Evolutionary conservation across 495 filamentous ascomycete genomes (phyloP), one percentile per base, ranked within the genome.

Genomic region (Tuber indicum): DNA sequence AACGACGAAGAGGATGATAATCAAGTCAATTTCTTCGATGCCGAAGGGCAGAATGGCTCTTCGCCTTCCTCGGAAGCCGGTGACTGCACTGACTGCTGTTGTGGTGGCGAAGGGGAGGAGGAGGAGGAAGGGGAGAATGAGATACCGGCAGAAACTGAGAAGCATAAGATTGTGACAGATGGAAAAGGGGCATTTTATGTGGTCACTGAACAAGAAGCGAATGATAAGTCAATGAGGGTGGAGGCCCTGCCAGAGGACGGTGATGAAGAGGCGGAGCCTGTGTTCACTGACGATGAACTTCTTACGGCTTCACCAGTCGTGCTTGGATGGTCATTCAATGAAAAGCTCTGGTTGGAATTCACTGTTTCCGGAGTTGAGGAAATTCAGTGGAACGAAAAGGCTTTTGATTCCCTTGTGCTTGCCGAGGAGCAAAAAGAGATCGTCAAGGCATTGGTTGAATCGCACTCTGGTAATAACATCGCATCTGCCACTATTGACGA

Each of bases 291-390:
- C 72, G 93, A 95, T 78, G 93, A 98, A 82, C 91, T 96, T 41
- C 88, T 97, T 21, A 92, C 96, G 58, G 90, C 93, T n/a, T 93
- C 91, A n/a, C 93, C 94, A 0, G 92, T 97, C 7, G 92, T 96
- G 0, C 87, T 96, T n/a, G 94, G 94, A n/a, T 97, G 96, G 81
- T 90, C 93, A 16, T 97, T 97, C 83, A 89, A 88, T 39, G 93
- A 97, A 84, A 97, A 97, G 86, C 86, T 93, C 2, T 98, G 94
- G 94, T 88, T 97, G 0, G 93, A 97, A 84, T 96, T 97, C 81
- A 91, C 90, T 36, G 90, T 98, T 71, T 93, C 91, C 0, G 91
- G 92, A 19, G 89, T 98, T 82, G 90, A 90, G 76, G 92, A 94
- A 39, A 95, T 94, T 79, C 86, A 89, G 47, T 96, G 92, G 92